Percentiles rank a stretch among this genome's conserved stretches.
Evolutionary conservation across 768 basidiomycete species (phyloP).

Genomic region (Chalciporus piperatus): DNA sequence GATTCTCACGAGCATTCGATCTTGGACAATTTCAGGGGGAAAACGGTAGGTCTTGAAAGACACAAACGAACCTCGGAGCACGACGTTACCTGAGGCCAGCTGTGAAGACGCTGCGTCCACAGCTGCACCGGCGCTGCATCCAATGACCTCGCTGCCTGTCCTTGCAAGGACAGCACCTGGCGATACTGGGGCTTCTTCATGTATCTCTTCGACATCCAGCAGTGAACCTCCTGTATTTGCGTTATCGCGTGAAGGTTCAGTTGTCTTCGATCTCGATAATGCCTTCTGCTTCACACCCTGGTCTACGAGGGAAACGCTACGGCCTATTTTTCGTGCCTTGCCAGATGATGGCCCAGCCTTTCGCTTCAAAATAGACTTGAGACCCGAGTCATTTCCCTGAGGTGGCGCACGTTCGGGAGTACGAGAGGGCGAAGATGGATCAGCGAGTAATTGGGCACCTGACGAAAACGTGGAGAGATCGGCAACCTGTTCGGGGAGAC

Average conservation of each 20-base stretch:
- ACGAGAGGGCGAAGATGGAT: conserved; percentile 5
- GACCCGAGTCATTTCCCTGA: conserved; percentile 11
- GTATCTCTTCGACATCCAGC: conserved; percentile 1
- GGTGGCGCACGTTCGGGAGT: neutral
- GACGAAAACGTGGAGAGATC: conserved; percentile 22
- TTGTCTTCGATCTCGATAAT: conserved; percentile 16
- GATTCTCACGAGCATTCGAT: conserved; percentile 85
- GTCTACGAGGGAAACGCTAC: conserved; percentile 14
- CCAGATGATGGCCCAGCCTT: conserved; percentile 4
- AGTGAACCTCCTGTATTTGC: neutral
- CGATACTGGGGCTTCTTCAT: conserved; percentile 41
- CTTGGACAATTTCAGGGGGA: conserved; percentile 40
- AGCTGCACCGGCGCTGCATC: conserved; percentile 64
- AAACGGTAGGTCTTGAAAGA: neutral
- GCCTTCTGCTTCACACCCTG: conserved; percentile 9
- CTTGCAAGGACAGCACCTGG: conserved; percentile 68
- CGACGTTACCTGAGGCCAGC: conserved; percentile 46
- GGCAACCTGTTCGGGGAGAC: conserved; percentile 13
- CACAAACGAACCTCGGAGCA: conserved; percentile 66
- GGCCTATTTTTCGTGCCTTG: conserved; percentile 8
- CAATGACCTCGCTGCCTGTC: conserved; percentile 50
- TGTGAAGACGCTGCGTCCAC: conserved; percentile 20
- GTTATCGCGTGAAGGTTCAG: conserved; percentile 24
- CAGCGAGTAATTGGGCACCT: conserved; percentile 19
- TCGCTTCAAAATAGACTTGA: conserved; percentile 25